phyloP scores from a whole-genome alignment of 768 basidiomycete species.

The Trametes gibbosa region DNA sequence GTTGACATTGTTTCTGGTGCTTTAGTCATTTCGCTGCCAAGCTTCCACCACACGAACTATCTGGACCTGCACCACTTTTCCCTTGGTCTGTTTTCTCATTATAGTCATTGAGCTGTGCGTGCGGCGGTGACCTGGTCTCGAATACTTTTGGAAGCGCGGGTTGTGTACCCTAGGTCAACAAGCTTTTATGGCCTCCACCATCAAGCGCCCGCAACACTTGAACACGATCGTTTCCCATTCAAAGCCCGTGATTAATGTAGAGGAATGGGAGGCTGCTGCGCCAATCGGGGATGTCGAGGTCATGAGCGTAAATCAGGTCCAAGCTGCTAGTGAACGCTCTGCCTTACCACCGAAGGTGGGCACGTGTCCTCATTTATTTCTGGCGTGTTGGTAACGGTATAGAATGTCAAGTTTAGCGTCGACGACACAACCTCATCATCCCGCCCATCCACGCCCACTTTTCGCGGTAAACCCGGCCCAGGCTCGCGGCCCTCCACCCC shows the following conservation, averaged over 20 bases:
- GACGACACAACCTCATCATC: conserved; percentile 38
- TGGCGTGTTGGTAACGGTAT: conserved; percentile 2
- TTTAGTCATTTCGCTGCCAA: too few relatives aligned
- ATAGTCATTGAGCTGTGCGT: too few relatives aligned
- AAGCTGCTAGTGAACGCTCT: conserved; percentile 55
- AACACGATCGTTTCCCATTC: conserved; percentile 30
- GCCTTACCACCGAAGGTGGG: conserved; percentile 77
- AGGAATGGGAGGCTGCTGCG: conserved; percentile 89
- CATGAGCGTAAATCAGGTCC: conserved; percentile 61
- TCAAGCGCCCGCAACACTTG: conserved; percentile 5
- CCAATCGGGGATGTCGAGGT: conserved; percentile 70
- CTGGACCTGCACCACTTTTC: too few relatives aligned
- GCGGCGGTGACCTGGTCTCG: too few relatives aligned
- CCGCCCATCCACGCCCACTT: conserved; percentile 47
- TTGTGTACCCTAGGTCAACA: background rate
- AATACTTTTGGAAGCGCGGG: too few relatives aligned
- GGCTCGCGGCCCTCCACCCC: conserved; percentile 30
- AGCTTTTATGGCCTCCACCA: background rate
- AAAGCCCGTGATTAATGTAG: conserved; percentile 59
- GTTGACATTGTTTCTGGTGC: background rate
- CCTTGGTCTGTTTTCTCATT: too few relatives aligned
- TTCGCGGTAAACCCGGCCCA: conserved; percentile 24
- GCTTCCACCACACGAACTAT: too few relatives aligned
- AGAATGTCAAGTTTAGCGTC: conserved; percentile 38
- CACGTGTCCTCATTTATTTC: background rate